These are phyloP conservation scores for Chlamydomonas asymmetrica DNA, from an alignment of 139 green algal genomes.

Conservation along the genomic window DNA sequence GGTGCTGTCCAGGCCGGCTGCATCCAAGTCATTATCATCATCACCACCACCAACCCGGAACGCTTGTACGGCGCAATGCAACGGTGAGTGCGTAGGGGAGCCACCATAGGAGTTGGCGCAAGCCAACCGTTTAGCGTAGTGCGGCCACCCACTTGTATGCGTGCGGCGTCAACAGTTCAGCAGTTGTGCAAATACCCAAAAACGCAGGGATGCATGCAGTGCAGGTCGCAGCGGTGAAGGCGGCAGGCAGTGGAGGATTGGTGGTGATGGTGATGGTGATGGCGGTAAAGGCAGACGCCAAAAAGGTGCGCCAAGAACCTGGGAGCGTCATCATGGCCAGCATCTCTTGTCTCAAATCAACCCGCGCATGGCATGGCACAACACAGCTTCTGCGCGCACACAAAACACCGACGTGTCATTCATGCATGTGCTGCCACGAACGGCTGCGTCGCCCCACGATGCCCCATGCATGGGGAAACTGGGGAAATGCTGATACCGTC, in stretches of 20 bases:
- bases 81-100: too few relatives aligned
- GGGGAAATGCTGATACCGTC: too few relatives aligned
- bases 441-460: too few relatives aligned
- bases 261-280: neutral
- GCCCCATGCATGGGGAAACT: too few relatives aligned
- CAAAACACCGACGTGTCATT: too few relatives aligned
- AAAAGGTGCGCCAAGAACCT: neutral
- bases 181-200: neutral
- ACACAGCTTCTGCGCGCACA: neutral
- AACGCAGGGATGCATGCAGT: neutral
- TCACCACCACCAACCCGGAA: neutral
- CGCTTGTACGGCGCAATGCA: too few relatives aligned
- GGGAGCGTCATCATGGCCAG: neutral
- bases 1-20: too few relatives aligned
- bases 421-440: too few relatives aligned
- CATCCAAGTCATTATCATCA: conserved; percentile 12
- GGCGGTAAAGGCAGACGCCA: neutral
- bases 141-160: too few relatives aligned
- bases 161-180: neutral
- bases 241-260: neutral
- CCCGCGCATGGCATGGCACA: neutral
- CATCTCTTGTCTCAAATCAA: neutral
- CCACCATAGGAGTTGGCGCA: too few relatives aligned
- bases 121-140: too few relatives aligned
- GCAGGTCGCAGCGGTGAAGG: neutral